Base-by-base conservation (phyloP, 768 basidiomycete genomes). In the Dioszegia crocea region DNA sequence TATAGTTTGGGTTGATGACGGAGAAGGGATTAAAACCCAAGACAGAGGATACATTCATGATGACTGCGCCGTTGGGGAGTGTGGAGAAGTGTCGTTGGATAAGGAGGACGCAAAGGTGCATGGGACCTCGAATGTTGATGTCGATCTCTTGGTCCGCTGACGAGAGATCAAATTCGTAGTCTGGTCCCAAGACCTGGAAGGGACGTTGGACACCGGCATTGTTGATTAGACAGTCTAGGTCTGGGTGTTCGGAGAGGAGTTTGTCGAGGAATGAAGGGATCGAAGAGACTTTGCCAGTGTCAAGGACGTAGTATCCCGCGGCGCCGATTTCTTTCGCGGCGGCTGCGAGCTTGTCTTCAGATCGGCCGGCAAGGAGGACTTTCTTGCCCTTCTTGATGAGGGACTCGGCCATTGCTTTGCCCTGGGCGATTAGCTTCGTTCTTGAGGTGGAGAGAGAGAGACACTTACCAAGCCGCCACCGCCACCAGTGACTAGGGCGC, bases 171-270 rank as follows among this genome's bases (percentile, higher is more conserved):
- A 64, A 66, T 19, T 41, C 45, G 58, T 69, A 66, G 12, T 63
- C 60, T 8, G 62, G 57, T 11, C 63, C 57, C 17, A 62, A 36
- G 1, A 68, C 56, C 29, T 64, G 56, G 27, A 69, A 43, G 2
- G 67, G 67, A 39, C 49, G 33, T 31, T 66, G 64, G 0, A 69
- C 65, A 19, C 67, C 67, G 2, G 67, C 67, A 66, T 69, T 69
- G 59, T 69, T 69, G 62, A 69, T 69, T 39, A 69, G 24, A 36
- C 64, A 64, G 38, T 69, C 65, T 11, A 69, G 50, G 12, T 68
- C 67, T 6, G 67, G 67, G 44, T 68, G 67, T 33, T 68, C 64
- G 3, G 41, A 23, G 16, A 52, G 53, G 43, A 68, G 26, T 38
- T 59, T 61, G 21, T 61, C 41, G 61, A 68, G 38, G 48, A 61